phyloP scores from a whole-genome alignment of 228 moss, liverwort and hornwort genomes.

The Sphagnum fallax region DNA sequence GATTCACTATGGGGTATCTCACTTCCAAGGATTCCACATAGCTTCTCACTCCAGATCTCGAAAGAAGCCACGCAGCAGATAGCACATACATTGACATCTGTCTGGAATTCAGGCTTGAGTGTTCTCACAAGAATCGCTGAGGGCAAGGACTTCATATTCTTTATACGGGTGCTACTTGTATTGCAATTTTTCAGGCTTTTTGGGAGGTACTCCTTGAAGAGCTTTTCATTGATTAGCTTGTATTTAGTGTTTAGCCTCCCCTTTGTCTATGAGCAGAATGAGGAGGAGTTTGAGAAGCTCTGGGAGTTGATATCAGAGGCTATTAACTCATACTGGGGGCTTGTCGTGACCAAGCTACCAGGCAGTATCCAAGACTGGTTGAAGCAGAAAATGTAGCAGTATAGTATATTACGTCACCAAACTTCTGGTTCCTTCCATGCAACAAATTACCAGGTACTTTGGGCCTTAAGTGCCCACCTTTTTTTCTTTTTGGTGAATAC shows the following conservation, averaged over 20 bases:
- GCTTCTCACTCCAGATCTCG: slow-evolving; percentile 41
- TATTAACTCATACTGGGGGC: slow-evolving; percentile 35
- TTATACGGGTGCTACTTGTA: slow-evolving; percentile 32
- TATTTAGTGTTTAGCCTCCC: slow-evolving; percentile 56
- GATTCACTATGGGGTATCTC: slow-evolving; percentile 58
- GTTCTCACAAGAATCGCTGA: slow-evolving; percentile 24
- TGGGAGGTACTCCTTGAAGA: slow-evolving; percentile 63
- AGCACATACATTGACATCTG: slow-evolving; percentile 26
- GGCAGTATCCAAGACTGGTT: slow-evolving; percentile 30
- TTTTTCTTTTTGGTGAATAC: no score
- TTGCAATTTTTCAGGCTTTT: slow-evolving; percentile 50
- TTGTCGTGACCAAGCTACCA: slow-evolving; percentile 67
- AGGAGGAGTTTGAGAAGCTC: slow-evolving; percentile 71
- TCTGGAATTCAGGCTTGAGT: slow-evolving; percentile 50
- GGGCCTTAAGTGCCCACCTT: no score
- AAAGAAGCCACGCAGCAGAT: slow-evolving; percentile 33
- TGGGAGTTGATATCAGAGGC: slow-evolving; percentile 30
- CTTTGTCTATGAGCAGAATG: slow-evolving; percentile 70
- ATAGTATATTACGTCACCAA: no score
- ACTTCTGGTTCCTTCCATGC: no score
- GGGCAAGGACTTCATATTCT: slow-evolving; percentile 45
- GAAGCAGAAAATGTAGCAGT: slow-evolving; percentile 11
- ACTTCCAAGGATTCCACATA: slow-evolving; percentile 54
- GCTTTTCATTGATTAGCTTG: slow-evolving; percentile 31
- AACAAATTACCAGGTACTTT: no score